A percentile compares a stretch with the other conserved stretches of the same genome.
Conservation (phyloP, 163 green algal species). For the Scenedesmus sp. region DNA sequence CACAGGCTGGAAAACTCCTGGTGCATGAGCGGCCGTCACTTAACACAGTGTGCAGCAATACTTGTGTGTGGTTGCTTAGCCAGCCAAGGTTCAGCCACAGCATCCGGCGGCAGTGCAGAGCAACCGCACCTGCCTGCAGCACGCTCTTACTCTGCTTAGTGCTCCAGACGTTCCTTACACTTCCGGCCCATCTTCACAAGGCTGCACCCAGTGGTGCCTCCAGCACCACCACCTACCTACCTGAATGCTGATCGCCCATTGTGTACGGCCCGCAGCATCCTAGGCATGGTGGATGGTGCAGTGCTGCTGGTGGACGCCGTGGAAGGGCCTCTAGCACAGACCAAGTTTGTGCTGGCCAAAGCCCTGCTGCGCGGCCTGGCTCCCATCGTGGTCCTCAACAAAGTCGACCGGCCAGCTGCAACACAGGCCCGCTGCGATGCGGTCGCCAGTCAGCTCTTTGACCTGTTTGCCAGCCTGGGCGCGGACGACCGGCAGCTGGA, state of each 20-base stretch:
- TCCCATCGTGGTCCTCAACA: constrained; percentile 88
- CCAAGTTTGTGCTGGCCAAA: constrained; percentile 89
- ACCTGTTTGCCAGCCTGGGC: constrained; percentile 87
- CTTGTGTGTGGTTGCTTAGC: background rate
- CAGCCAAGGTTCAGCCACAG: background rate
- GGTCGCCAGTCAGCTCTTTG: constrained; percentile 87
- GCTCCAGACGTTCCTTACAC: no score
- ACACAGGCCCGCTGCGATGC: constrained; percentile 75
- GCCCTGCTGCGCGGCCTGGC: constrained; percentile 73
- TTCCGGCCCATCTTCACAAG: no score
- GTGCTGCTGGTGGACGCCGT: constrained; percentile 87
- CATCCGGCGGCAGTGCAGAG: background rate
- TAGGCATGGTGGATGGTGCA: constrained; percentile 64
- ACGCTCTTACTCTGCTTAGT: no score
- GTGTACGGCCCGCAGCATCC: background rate
- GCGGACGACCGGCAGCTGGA: constrained; percentile 85
- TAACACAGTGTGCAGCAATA: background rate
- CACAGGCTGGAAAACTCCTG: background rate
- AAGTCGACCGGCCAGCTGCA: constrained; percentile 56
- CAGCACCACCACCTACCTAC: no score
- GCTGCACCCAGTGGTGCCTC: no score
- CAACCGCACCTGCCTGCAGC: background rate
- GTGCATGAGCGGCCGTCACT: background rate
- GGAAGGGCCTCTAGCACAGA: constrained; percentile 81
- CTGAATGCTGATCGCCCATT: background rate